Base-by-base conservation (phyloP, 495 filamentous ascomycete genomes). In the Aspergillus sparsus region DNA sequence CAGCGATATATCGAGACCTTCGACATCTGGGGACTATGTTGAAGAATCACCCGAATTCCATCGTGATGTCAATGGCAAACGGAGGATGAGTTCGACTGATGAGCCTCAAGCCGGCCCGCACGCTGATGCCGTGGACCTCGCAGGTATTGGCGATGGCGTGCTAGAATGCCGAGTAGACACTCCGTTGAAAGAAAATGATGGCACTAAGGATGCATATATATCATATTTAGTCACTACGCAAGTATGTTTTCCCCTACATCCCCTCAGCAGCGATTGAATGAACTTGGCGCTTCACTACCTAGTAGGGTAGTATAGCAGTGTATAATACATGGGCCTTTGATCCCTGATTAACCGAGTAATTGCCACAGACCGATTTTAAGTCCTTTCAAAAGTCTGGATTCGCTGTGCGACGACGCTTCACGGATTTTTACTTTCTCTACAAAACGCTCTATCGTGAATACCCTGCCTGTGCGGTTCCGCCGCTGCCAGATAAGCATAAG, bases 401-500 rank as follows among this genome's bases (percentile, higher is more conserved):
- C 60, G 74, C 76, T 32, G 89, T 96, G 42, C 90, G 95, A 55
- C 84, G 94, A 60, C 89, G 94, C 62, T 98, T 97, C 71, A 97
- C 92, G 56, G 94, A 98, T 74, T 98, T 98, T 71, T 89, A 95
- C 61, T 98, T 97, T 70, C 86, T 98, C 56, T 97, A 90, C 81
- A 98, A 96, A 73, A 86, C 85, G 33, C 85, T 98, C 42, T 86
- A 80, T 55, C 85, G 85, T 64, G 91, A 97, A 68, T 98, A 92
- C 67, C 91, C 92, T 35, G 89, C 88, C 70, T 91, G 86, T 76
- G 95, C 94, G 44, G 92, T 98, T 11, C 94, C 94, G 41, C 94
- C 94, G 49, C 80, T 98, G 58, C 94, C 94, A 47, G 94, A 98
- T 73, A 98, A 98, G 77, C 93, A 98, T 81, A 96, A 96, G 71